Percentiles rank a stretch among this genome's conserved stretches.
Conservation (phyloP, 371 early-diverging fungal genomes). For the Mucor saturninus region DNA sequence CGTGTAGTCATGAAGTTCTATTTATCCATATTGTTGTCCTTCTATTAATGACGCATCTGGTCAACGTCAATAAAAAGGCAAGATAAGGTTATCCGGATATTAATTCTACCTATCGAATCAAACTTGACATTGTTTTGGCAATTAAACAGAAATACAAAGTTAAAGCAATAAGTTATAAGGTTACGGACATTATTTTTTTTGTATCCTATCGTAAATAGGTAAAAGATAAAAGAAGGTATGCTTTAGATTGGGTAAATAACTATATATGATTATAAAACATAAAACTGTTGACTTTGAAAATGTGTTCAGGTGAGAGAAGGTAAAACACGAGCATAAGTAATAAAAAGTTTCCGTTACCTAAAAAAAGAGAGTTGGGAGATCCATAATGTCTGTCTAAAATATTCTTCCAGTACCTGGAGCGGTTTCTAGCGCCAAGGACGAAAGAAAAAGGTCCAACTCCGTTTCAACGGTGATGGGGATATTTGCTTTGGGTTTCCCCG, state of each 20-base stretch:
- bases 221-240: background rate
- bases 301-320: background rate
- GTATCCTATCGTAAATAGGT: too few species aligned
- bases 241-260: background rate
- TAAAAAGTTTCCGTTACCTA: background rate
- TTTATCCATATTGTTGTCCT: too few species aligned
- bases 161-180: too few species aligned
- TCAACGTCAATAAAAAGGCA: too few species aligned
- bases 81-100: conserved; percentile 9
- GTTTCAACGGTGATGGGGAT: background rate
- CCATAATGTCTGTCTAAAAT: background rate
- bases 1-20: too few species aligned
- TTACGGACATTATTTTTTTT: too few species aligned
- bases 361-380: background rate
- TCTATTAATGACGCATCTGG: too few species aligned
- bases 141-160: too few species aligned
- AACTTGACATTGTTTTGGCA: background rate
- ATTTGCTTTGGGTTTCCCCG: background rate
- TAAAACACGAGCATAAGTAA: conserved; percentile 1
- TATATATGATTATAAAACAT: conserved; percentile 8
- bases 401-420: background rate
- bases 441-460: background rate
- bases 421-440: background rate
- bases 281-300: background rate
- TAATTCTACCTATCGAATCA: conserved; percentile 19